Percentiles rank a stretch among this genome's conserved stretches.
phyloP scores from a whole-genome alignment of 345 rosid species.

The Gossypium thurberi region DNA sequence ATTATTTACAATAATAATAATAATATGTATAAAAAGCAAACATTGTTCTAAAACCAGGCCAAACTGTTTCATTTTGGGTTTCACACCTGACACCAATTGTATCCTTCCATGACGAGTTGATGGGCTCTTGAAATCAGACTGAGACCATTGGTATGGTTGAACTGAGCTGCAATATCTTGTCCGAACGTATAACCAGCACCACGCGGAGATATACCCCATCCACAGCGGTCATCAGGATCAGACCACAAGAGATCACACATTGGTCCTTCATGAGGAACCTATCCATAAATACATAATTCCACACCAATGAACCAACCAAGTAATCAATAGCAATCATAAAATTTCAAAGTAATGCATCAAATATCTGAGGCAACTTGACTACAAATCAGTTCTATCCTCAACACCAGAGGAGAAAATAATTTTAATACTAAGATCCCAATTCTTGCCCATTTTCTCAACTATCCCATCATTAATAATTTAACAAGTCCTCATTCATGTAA shows the following conservation, averaged over 20 bases:
- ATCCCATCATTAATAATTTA: background rate
- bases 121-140: conserved; percentile 87
- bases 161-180: conserved; percentile 81
- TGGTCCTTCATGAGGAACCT: conserved; percentile 99
- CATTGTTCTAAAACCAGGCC: background rate
- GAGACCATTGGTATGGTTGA: conserved; percentile 87
- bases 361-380: background rate
- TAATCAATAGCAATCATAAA: background rate
- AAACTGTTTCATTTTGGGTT: background rate
- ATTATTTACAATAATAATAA: too few relatives aligned
- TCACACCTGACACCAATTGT: conserved; percentile 87
- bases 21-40: too few relatives aligned
- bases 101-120: conserved; percentile 97
- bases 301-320: background rate
- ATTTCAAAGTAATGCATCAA: background rate
- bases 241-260: conserved; percentile 99
- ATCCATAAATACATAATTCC: background rate
- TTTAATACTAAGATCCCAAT: background rate
- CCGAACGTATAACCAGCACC: conserved; percentile 97
- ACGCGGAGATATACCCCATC: conserved; percentile 99
- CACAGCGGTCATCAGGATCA: conserved; percentile 95
- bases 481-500: background rate
- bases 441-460: background rate
- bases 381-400: background rate
- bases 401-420: background rate